A percentile compares a stretch with the other conserved stretches of the same genome.
Evolutionary conservation across 352 stramenopile genomes (phyloP).

Genomic region (Pythium aphanidermatum): DNA sequence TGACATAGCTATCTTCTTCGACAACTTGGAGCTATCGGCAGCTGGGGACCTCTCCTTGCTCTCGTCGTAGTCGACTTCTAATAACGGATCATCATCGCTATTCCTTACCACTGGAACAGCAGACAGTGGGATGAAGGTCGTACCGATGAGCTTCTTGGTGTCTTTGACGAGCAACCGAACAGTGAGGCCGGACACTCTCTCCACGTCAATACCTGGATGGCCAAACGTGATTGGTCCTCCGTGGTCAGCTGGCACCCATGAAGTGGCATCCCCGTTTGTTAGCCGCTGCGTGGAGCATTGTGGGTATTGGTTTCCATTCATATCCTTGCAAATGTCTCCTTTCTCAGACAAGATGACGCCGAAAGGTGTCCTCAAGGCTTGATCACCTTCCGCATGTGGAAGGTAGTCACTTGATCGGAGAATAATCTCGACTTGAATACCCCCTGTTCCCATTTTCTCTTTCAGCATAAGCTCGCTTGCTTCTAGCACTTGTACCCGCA

Average conservation of each 20-base stretch:
- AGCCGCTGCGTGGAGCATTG: slow-evolving; percentile 25
- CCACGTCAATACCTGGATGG: slow-evolving; percentile 33
- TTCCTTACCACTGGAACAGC: slow-evolving; percentile 13
- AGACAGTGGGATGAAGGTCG: slow-evolving; percentile 29
- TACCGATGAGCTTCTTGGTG: slow-evolving; percentile 27
- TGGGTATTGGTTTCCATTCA: slow-evolving; percentile 20
- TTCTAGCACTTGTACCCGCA: slow-evolving; percentile 38
- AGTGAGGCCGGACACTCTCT: slow-evolving; percentile 31
- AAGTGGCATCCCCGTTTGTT: slow-evolving; percentile 6
- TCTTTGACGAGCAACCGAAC: slow-evolving; percentile 27
- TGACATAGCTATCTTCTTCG: neutral
- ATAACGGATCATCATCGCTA: slow-evolving; percentile 9
- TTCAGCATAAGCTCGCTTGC: slow-evolving; percentile 42
- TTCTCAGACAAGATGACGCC: slow-evolving; percentile 27
- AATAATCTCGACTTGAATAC: slow-evolving; percentile 35
- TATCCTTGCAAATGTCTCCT: slow-evolving; percentile 42
- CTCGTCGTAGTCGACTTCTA: no score
- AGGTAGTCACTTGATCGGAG: slow-evolving; percentile 49
- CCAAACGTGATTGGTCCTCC: slow-evolving; percentile 19
- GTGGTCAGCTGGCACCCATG: slow-evolving; percentile 1
- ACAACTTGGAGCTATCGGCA: no score
- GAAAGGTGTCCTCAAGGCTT: slow-evolving; percentile 29
- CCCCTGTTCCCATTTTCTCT: slow-evolving; percentile 20
- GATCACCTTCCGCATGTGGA: slow-evolving; percentile 12
- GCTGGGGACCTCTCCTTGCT: no score